These are phyloP conservation scores for Raffaelea ambrosiae DNA, from an alignment of 2,329 filamentous ascomycete genomes.

Conservation along the genomic window DNA sequence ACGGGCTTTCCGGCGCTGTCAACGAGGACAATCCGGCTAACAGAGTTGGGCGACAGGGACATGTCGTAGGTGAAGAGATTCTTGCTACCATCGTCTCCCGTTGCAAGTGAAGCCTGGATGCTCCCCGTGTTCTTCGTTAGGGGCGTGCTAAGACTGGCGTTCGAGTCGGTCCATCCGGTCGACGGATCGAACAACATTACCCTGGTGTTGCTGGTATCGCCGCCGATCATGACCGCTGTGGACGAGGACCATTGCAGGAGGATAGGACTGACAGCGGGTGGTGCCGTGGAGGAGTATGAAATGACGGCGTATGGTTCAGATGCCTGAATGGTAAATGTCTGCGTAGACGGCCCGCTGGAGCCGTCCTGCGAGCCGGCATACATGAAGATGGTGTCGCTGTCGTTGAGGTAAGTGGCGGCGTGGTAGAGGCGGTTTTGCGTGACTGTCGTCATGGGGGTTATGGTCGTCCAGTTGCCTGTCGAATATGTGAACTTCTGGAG, in stretches of 20 bases:
- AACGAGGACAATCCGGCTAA: slow-evolving; percentile 61
- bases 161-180: slow-evolving; percentile 59
- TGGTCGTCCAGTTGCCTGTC: slow-evolving; percentile 42
- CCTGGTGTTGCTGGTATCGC: slow-evolving; percentile 53
- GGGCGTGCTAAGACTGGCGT: slow-evolving; percentile 52
- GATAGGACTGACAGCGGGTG: slow-evolving; percentile 59
- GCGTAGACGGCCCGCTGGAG: slow-evolving; percentile 48
- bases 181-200: slow-evolving; percentile 64
- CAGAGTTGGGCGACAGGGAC: slow-evolving; percentile 62
- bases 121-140: slow-evolving; percentile 48
- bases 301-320: slow-evolving; percentile 54
- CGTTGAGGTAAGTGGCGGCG: slow-evolving; percentile 64
- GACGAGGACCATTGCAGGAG: slow-evolving; percentile 66
- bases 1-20: slow-evolving; percentile 49
- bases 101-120: slow-evolving; percentile 56
- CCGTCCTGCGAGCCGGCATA: slow-evolving; percentile 69
- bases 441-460: slow-evolving; percentile 36
- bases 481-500: slow-evolving; percentile 59
- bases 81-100: slow-evolving; percentile 67
- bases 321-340: slow-evolving; percentile 68
- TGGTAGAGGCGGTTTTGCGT: slow-evolving; percentile 67
- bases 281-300: slow-evolving; percentile 48
- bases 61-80: slow-evolving; percentile 73
- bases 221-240: slow-evolving; percentile 67
- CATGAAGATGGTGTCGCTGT: slow-evolving; percentile 63